Conservation (phyloP, 2,329 filamentous ascomycete species). For the Alternaria viburni region DNA sequence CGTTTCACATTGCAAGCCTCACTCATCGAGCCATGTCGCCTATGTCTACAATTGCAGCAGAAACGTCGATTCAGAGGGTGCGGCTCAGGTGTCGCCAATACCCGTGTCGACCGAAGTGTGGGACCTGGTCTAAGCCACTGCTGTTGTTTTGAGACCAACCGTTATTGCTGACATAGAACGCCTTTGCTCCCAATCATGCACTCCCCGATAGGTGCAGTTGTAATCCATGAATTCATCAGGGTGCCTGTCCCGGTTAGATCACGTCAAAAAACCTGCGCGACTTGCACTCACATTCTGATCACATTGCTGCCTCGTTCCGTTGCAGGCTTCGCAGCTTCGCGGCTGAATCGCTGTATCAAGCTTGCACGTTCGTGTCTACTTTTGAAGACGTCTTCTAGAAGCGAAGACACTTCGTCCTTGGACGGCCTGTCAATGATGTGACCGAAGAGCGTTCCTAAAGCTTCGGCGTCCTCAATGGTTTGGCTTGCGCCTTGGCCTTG, state of each 20-base stretch:
- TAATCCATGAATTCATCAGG: constrained; percentile 54
- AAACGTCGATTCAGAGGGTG: not conserved
- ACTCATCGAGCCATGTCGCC: not conserved
- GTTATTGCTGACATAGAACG: not conserved
- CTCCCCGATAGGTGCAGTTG: constrained; percentile 49
- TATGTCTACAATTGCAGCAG: not conserved
- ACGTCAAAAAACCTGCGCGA: not conserved
- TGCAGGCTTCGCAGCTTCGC: constrained; percentile 51
- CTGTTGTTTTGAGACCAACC: not conserved
- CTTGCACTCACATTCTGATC: constrained; percentile 39
- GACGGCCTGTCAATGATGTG: not conserved
- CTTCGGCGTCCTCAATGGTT: constrained; percentile 58
- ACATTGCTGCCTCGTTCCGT: constrained; percentile 41
- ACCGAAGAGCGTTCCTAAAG: constrained; percentile 42
- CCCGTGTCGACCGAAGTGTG: not conserved
- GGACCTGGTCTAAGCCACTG: not conserved
- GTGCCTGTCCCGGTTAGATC: not conserved
- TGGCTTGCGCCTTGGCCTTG: constrained; percentile 63
- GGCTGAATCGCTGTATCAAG: constrained; percentile 52
- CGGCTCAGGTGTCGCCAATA: not conserved
- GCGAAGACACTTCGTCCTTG: not conserved
- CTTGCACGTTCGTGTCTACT: constrained; percentile 46
- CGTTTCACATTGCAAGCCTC: not conserved
- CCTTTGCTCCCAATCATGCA: constrained; percentile 40
- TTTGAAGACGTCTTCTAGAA: constrained; percentile 14